Evolutionary conservation across 441 rosid species (phyloP).

Genomic region (Gossypium davidsonii): DNA sequence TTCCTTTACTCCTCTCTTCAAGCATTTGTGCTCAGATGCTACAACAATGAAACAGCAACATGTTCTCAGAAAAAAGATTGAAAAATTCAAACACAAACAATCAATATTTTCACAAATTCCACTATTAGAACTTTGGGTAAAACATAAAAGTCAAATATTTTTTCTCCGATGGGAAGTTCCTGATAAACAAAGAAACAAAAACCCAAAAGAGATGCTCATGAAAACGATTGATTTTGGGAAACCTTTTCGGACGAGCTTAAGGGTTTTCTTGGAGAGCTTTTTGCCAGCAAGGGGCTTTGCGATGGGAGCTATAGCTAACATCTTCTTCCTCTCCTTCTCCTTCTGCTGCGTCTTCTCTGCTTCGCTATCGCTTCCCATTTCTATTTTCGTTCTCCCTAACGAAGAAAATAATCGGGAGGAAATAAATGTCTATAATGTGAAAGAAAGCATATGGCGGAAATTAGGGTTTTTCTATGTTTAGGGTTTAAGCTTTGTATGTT

Average conservation of each 20-base stretch:
- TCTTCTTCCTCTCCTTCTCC: slow-evolving; percentile 63
- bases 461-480: slow-evolving; percentile 23
- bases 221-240: not conserved
- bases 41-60: slow-evolving; percentile 1
- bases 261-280: slow-evolving; percentile 77
- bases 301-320: slow-evolving; percentile 61
- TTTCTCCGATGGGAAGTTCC: not conserved
- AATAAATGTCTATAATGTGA: no score
- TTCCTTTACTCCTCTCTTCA: slow-evolving; percentile 98
- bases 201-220: not conserved
- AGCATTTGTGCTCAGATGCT: slow-evolving; percentile 85
- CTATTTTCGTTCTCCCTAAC: not conserved
- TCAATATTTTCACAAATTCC: not conserved
- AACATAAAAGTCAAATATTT: not conserved
- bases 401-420: not conserved
- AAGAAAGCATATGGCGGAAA: slow-evolving; percentile 1
- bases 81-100: not conserved
- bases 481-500: not conserved
- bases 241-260: slow-evolving; percentile 90
- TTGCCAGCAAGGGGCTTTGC: slow-evolving; percentile 92
- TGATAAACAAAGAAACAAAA: not conserved
- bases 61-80: no score
- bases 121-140: not conserved
- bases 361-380: slow-evolving; percentile 84
- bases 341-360: slow-evolving; percentile 56